phyloP scores from a whole-genome alignment of 208 protist genomes.

The Porcisia hertigi region DNA sequence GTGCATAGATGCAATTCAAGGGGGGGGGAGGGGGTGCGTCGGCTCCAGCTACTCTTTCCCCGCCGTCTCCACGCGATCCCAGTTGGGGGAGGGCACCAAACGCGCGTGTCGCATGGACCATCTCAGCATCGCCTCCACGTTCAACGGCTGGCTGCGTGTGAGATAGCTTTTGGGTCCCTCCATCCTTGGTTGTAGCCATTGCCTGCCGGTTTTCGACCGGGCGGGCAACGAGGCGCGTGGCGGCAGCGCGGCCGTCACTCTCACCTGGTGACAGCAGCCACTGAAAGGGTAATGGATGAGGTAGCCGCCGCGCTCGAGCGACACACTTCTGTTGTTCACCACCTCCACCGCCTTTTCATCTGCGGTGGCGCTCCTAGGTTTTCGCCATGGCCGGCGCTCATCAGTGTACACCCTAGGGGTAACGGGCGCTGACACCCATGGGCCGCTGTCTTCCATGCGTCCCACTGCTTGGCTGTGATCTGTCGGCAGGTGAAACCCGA shows the following conservation, averaged over 20 bases:
- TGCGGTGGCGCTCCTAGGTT: neutral
- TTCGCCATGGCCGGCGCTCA: neutral
- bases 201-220: neutral
- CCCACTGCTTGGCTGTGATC: neutral
- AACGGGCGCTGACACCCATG: neutral
- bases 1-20: too few relatives aligned
- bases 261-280: neutral
- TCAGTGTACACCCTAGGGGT: neutral
- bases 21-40: neutral
- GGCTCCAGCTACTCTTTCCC: neutral
- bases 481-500: neutral
- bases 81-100: neutral
- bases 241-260: neutral
- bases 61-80: neutral
- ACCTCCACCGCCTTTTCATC: too few relatives aligned
- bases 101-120: neutral
- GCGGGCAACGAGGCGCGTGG: neutral
- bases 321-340: too few relatives aligned
- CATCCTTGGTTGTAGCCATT: conserved; percentile 2
- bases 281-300: too few relatives aligned
- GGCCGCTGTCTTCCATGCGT: neutral
- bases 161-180: conserved; percentile 1
- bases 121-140: neutral
- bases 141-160: neutral
- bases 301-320: neutral